Base-by-base conservation (phyloP, 345 rosid genomes). In the Rhodomyrtus tomentosa region DNA sequence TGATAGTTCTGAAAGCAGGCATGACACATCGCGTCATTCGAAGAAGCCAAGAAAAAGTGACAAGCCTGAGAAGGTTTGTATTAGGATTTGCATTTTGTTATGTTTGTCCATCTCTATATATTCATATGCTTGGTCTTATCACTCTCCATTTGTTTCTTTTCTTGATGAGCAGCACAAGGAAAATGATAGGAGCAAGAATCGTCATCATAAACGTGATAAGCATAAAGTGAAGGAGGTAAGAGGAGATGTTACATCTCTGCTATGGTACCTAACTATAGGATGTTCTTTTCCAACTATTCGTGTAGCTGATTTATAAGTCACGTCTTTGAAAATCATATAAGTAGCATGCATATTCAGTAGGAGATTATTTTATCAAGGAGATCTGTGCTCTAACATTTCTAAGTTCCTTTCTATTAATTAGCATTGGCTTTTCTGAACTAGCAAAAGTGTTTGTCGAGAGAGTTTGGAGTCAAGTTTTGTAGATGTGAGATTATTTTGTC, bases 1-100 rank as follows among this genome's bases (percentile, higher is more conserved):
- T 58, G 85, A 83, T 50, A n/a, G 82, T 74, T 91, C 98, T 20
- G 98, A 91, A 58, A 87, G 95, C 81, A 96, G 93, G 89, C 92
- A 84, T 49, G 96, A 94, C 85, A 55, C 87, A 32, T 92, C 92
- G 22, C 89, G 84, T 81, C 91, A 72, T 50, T 85, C 93, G 50
- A 93, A 90, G 93, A 97, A 86, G 93, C 98, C 85, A 87, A 95
- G 91, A 92, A 95, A 91, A 88, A 93, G 87, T 87, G 98, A 92
- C 55, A 92, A 85, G 89, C 85, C 87, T 27, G 96, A 93, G 93
- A 97, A 95, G 99, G 99, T 97, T 18, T 3, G 50, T 42, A 9
- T 54, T 88, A 84, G 55, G 81, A 80, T n/a, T 50, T 54, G 58
- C 53, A 55, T 55, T 81, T 32, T 73, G n/a, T 29, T 80, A n/a